phyloP scores from a whole-genome alignment of 108 stramenopile species.

The Skeletonema grethae region DNA sequence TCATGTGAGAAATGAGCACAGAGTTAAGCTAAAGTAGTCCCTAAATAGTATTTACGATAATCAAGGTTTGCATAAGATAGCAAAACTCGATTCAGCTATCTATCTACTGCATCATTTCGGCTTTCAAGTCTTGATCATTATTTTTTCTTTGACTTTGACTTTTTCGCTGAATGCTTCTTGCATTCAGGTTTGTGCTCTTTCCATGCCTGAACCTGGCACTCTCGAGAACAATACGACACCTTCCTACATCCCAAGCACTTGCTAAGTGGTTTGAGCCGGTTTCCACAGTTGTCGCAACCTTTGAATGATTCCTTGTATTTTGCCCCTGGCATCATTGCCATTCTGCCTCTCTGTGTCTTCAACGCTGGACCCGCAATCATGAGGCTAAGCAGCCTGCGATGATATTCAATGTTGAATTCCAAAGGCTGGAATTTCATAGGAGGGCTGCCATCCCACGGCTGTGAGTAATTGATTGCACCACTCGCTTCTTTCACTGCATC shows the following conservation, averaged over 20 bases:
- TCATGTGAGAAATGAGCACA: too few relatives aligned
- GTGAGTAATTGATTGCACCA: constrained; percentile 5
- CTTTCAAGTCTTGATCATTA: too few relatives aligned
- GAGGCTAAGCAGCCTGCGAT: not conserved
- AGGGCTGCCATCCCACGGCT: constrained; percentile 7
- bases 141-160: not conserved
- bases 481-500: constrained; percentile 5
- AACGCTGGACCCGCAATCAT: not conserved
- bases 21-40: too few relatives aligned
- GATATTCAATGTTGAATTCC: constrained; percentile 13
- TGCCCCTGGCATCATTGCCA: not conserved
- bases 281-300: constrained; percentile 2
- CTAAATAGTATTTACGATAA: too few relatives aligned
- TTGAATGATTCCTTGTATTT: constrained; percentile 1
- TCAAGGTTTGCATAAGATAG: too few relatives aligned
- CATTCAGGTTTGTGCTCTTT: not conserved
- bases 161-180: not conserved
- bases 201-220: constrained; percentile 1
- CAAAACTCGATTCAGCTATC: not conserved
- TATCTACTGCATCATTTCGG: not conserved
- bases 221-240: not conserved
- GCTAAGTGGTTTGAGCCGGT: not conserved
- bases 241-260: not conserved
- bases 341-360: not conserved
- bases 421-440: constrained; percentile 2